Conservation (phyloP, 176 grass and related monocot genomes). For the Cenchrus americanus region DNA sequence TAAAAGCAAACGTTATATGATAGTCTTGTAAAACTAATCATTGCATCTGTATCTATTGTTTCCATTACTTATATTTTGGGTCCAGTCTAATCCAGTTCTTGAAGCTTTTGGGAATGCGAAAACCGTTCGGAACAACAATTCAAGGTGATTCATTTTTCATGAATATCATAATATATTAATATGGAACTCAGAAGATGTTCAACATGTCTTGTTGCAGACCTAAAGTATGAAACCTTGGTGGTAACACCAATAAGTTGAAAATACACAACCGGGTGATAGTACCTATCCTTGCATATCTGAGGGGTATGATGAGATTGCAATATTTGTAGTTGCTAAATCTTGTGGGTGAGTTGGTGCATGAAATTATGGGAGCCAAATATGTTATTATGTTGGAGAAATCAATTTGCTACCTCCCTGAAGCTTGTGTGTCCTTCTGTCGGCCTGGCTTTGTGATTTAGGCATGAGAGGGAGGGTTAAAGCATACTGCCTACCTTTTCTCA, state of each 20-base stretch:
- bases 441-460: neutral
- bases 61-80: constrained; percentile 32
- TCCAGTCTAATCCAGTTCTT: constrained; percentile 96
- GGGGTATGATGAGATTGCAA: neutral
- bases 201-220: constrained; percentile 20
- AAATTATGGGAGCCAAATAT: constrained; percentile 6
- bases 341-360: constrained; percentile 8
- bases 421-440: neutral
- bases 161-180: constrained; percentile 12
- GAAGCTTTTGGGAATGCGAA: constrained; percentile 99
- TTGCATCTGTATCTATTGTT: constrained; percentile 32
- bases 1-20: constrained; percentile 23
- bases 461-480: neutral
- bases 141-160: constrained; percentile 64
- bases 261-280: constrained; percentile 23
- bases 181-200: constrained; percentile 34
- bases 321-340: constrained; percentile 24
- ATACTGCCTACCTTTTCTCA: constrained; percentile 12
- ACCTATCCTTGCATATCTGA: constrained; percentile 3
- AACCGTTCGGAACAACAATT: constrained; percentile 99
- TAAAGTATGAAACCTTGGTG: constrained; percentile 30
- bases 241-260: constrained; percentile 14
- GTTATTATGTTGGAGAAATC: neutral
- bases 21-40: constrained; percentile 9
- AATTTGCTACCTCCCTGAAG: neutral